Conservation (phyloP, 305 asterid species). For the Fraxinus paxiana region DNA sequence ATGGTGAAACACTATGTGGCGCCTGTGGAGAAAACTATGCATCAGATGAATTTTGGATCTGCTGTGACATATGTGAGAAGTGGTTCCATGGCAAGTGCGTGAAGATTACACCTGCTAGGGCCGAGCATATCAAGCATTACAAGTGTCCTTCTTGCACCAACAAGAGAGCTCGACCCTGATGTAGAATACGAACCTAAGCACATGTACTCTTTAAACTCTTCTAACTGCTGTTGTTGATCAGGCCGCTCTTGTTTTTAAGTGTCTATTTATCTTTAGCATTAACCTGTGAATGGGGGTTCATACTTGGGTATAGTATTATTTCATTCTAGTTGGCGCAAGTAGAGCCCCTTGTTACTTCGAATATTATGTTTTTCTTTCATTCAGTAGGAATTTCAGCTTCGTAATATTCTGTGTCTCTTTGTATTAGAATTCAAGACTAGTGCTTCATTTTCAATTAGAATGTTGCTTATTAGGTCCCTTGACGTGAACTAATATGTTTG, state of each 20-base stretch:
- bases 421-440: not conserved
- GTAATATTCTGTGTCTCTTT: conserved; percentile 9
- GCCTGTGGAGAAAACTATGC: conserved; percentile 37
- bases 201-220: conserved; percentile 10
- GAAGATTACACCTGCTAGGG: conserved; percentile 45
- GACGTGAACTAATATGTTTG: not conserved
- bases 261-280: conserved; percentile 10
- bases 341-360: conserved; percentile 20
- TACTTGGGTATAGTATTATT: conserved; percentile 26
- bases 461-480: not conserved
- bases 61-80: conserved; percentile 44
- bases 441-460: not conserved
- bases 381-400: conserved; percentile 20
- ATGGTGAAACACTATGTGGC: conserved; percentile 42
- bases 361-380: conserved; percentile 2
- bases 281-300: conserved; percentile 33
- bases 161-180: conserved; percentile 48
- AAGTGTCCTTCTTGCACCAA: conserved; percentile 53
- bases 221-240: conserved; percentile 5
- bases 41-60: conserved; percentile 44
- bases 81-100: conserved; percentile 59
- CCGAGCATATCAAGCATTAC: conserved; percentile 48
- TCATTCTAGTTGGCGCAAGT: conserved; percentile 19
- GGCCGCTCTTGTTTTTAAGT: conserved; percentile 23
- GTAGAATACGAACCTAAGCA: not conserved